Percentiles rank a stretch among this genome's conserved stretches.
Conservation (phyloP, 371 early-diverging fungal species). For the Conidiobolus incongruus region DNA sequence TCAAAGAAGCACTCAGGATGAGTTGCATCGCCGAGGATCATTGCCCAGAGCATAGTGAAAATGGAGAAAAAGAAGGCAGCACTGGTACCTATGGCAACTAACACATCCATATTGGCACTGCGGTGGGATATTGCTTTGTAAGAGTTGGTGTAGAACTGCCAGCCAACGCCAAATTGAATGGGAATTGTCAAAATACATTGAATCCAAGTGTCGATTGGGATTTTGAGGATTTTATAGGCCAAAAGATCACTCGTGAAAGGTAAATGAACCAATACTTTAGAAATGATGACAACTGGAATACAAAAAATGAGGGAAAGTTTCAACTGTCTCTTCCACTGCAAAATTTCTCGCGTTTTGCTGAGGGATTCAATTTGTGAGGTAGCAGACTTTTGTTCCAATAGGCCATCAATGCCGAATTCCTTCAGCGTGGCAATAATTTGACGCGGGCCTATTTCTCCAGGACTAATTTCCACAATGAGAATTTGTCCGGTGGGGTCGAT, state of each 20-base stretch:
- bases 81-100: constrained; percentile 68
- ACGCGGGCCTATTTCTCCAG: constrained; percentile 36
- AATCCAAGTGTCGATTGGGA: constrained; percentile 32
- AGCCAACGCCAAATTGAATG: constrained; percentile 77
- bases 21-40: neutral
- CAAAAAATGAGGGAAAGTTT: constrained; percentile 34
- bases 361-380: constrained; percentile 78
- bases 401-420: constrained; percentile 64
- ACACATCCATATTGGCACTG: constrained; percentile 89
- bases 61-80: constrained; percentile 61
- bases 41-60: constrained; percentile 12
- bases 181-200: constrained; percentile 43
- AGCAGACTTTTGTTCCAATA: constrained; percentile 29
- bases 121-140: constrained; percentile 55
- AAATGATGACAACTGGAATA: constrained; percentile 60
- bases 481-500: constrained; percentile 56
- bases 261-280: constrained; percentile 61
- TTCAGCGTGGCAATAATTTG: constrained; percentile 59
- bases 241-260: constrained; percentile 9
- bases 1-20: constrained; percentile 74
- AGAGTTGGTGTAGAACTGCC: constrained; percentile 51
- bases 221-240: constrained; percentile 6
- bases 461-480: constrained; percentile 43
- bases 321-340: constrained; percentile 51
- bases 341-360: constrained; percentile 64